Base-by-base conservation (phyloP, 805 yeast genomes). In the Candida succiphila region DNA sequence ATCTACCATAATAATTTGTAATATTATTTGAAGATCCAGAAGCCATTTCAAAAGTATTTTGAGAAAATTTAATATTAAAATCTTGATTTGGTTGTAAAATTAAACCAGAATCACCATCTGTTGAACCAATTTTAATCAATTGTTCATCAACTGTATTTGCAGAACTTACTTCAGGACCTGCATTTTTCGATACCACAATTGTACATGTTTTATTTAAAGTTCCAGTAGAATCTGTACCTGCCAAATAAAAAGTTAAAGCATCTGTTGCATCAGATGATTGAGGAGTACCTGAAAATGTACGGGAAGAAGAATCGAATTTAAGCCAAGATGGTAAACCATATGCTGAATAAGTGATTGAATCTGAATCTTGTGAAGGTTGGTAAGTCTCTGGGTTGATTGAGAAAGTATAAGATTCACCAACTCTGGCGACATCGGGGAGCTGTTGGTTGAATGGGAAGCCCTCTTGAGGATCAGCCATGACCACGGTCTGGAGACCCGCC, bases 381-480 rank as follows among this genome's bases (percentile, higher is more conserved):
- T 72, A 86, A 2, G 97, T 89, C 44, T 77, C 74, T 38, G 70
- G 60, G 34, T 87, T 78, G 27, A 89, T 57, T 25, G 78, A 67
- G 56, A 84, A 89, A 15, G 60, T 44, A 57, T 79, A 89, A 2
- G 52, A 44, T 44, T 72, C 64, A 38, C 72, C 72, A 13, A 75
- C 72, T 37, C 94, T 67, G 4, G 95, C 97, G 12, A 92, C 84
- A 23, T 86, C 80, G 5, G 97, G 97, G 17, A 78, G 66, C 58
- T 89, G 98, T 51, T 76, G 75, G 42, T 69, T 58, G 51, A 87
- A 74, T n/a, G 95, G 88, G 63, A 79, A 84, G 29, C 82, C 83
- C 26, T 69, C 63, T 33, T 65, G 62, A 5, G 84, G 77, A 25
- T 69, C 58, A 10, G 75, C 72, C 14, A 7, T 15, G 17, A 26